Base-by-base conservation (phyloP, 805 yeast genomes). In the Barnettozyma sucrosica region DNA sequence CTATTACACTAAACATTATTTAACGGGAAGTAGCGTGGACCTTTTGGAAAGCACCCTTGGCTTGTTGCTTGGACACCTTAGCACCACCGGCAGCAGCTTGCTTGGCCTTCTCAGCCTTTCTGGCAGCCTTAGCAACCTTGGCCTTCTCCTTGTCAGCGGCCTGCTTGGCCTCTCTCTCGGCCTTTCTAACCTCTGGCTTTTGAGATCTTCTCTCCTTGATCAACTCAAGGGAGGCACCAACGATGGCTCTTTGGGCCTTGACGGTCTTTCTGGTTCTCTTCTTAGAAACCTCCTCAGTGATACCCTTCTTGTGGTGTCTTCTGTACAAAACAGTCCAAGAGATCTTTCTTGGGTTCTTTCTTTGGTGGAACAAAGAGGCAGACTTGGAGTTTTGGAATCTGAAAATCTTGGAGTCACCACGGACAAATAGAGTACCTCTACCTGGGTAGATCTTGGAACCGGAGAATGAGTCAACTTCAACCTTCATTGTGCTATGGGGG, bases 401-500 rank as follows among this genome's bases (percentile, higher is more conserved):
- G 96, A 93, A 93, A 70, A 90, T 77, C 84, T 93, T 93, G 71
- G 98, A 90, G 89, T 93, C 99, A 69, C 98, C 98, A 80, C 99
- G 89, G 77, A 93, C 89, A 72, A 88, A 93, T 75, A 93, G 84
- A 73, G 95, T 89, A 79, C 99, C 98, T 83, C 97, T 89, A 79
- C 99, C 99, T 81, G 99, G 99, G 95, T 92, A 93, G 83, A 93
- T 92, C 81, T 92, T 93, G 70, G 92, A 77, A 76, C 99, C 99
- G 68, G 99, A 92, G 82, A 93, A 93, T 72, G 98, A 87, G 78
- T 93, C 98, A 80, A 92, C 80, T 86, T 93, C 99, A 78, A 93
- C 88, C 96, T 93, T 93, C 99, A 93, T 93, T 79, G 68, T 75
- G 33, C 93, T 79, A 67, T 74, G 21, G 10, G 10, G 8, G 1